Percentiles rank a stretch among this genome's conserved stretches.
Conservation (phyloP, 2,329 filamentous ascomycete genomes). For the Fusarium subglutinans region DNA sequence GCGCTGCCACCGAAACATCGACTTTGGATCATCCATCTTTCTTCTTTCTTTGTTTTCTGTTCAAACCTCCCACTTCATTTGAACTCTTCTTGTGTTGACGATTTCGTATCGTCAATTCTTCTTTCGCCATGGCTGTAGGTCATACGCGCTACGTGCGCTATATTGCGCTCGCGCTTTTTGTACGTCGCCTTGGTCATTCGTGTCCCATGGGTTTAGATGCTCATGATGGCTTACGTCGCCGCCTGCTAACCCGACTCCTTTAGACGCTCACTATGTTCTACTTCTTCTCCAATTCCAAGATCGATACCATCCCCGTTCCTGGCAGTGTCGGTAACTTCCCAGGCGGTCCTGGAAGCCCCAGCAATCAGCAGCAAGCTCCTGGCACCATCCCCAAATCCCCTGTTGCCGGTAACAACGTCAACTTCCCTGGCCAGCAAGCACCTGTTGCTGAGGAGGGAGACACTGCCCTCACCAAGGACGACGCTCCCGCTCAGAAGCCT, state of each 20-base stretch:
- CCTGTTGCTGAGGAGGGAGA: conserved; percentile 24
- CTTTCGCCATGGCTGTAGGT: conserved; percentile 68
- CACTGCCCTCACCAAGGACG: conserved; percentile 33
- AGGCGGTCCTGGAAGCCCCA: conserved; percentile 37
- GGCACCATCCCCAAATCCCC: conserved; percentile 29
- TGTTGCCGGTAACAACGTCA: conserved; percentile 35
- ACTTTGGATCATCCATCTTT: conserved; percentile 34
- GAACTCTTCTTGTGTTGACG: conserved; percentile 16
- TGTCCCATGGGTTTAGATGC: neutral
- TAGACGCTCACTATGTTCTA: conserved; percentile 68
- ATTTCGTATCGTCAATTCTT: conserved; percentile 25
- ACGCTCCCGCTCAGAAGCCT: conserved; percentile 30
- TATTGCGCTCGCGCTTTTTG: conserved; percentile 84
- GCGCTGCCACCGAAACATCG: conserved; percentile 13
- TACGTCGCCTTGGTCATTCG: conserved; percentile 57
- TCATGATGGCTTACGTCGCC: conserved; percentile 10
- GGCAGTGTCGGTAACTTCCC: conserved; percentile 33
- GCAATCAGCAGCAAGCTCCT: conserved; percentile 31
- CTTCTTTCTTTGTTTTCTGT: conserved; percentile 27
- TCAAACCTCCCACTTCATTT: conserved; percentile 10
- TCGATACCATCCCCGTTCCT: conserved; percentile 52
- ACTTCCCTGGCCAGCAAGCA: conserved; percentile 36
- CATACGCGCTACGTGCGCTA: conserved; percentile 79
- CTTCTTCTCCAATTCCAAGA: conserved; percentile 74
- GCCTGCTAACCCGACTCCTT: conserved; percentile 21